A percentile compares a stretch with the other conserved stretches of the same genome.
Evolutionary conservation across 1,139 yeast species (phyloP).

Genomic region (Taphrina sp.): DNA sequence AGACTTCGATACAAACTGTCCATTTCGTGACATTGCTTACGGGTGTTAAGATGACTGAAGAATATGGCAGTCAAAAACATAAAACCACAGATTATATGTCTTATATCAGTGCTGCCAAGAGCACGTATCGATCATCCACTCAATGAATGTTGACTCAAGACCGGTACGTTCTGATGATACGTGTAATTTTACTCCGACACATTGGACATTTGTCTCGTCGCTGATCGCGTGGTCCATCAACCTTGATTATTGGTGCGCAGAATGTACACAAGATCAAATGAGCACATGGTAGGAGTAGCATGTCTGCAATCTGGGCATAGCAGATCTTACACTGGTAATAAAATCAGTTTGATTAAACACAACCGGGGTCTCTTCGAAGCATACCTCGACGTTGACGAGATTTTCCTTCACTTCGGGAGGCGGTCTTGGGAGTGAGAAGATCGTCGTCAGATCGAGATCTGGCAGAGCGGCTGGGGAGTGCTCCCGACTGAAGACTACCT

Average conservation of each 20-base stretch:
- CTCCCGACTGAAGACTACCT: slow-evolving; percentile 2
- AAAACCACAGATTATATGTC: no score
- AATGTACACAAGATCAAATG: slow-evolving; percentile 5
- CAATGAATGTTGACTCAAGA: no score
- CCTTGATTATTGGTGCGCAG: slow-evolving; percentile 6
- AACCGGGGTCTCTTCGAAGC: no score
- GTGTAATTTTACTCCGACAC: slow-evolving; percentile 7
- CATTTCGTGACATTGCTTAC: no score
- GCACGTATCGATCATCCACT: no score
- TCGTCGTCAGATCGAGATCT: background rate
- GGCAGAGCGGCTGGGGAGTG: slow-evolving; percentile 9
- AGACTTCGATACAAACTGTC: no score
- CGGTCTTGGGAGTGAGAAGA: background rate
- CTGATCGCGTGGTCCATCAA: slow-evolving; percentile 4
- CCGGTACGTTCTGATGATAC: slow-evolving; percentile 7
- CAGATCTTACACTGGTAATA: slow-evolving; percentile 15
- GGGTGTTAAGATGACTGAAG: no score
- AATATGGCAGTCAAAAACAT: no score
- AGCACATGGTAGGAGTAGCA: slow-evolving; percentile 12
- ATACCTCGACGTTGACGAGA: slow-evolving; percentile 8
- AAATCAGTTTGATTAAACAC: no score
- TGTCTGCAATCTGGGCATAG: slow-evolving; percentile 16
- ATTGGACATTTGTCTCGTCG: slow-evolving; percentile 14
- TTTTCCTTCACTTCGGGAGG: background rate
- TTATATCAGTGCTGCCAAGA: no score